Conservation (phyloP, 1,284 basidiomycete genomes). For the Thecaphora frezii region DNA sequence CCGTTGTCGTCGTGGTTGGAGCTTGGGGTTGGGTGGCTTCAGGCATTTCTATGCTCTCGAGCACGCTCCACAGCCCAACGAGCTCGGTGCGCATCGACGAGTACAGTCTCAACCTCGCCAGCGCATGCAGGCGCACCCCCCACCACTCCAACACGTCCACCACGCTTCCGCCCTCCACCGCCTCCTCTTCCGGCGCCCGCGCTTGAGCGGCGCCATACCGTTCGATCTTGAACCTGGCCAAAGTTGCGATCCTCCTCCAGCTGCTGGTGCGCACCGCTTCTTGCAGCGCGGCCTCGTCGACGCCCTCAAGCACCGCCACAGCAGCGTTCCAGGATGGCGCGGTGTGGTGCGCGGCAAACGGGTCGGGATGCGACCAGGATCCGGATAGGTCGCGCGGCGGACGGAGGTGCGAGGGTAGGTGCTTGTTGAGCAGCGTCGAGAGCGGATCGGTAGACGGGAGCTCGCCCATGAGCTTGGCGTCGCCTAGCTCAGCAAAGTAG, state of each 20-base stretch:
- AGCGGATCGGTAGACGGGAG: conserved; percentile 32
- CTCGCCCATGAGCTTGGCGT: conserved; percentile 15
- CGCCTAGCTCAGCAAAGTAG: neutral
- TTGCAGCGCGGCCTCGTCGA: conserved; percentile 5
- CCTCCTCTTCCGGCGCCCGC: neutral
- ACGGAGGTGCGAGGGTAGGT: conserved; percentile 24
- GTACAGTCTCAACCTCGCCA: conserved; percentile 24
- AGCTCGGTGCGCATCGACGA: conserved; percentile 29
- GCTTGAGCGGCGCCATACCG: neutral
- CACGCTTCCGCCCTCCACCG: conserved; percentile 2
- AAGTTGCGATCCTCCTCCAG: conserved; percentile 27
- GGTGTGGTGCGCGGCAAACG: conserved; percentile 4
- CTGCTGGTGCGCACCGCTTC: conserved; percentile 14
- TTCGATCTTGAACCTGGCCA: conserved; percentile 11
- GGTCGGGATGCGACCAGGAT: conserved; percentile 13
- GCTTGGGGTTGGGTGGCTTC: too few species aligned
- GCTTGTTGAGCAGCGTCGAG: conserved; percentile 25
- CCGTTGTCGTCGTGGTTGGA: too few species aligned
- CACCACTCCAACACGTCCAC: conserved; percentile 26
- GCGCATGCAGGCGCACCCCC: conserved; percentile 25
- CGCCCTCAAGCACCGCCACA: neutral
- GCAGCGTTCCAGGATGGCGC: neutral
- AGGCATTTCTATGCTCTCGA: conserved; percentile 2
- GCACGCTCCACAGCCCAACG: conserved; percentile 13
- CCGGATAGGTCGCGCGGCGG: conserved; percentile 29